phyloP scores from a whole-genome alignment of 345 rosid genomes.

The Corymbia maculata region DNA sequence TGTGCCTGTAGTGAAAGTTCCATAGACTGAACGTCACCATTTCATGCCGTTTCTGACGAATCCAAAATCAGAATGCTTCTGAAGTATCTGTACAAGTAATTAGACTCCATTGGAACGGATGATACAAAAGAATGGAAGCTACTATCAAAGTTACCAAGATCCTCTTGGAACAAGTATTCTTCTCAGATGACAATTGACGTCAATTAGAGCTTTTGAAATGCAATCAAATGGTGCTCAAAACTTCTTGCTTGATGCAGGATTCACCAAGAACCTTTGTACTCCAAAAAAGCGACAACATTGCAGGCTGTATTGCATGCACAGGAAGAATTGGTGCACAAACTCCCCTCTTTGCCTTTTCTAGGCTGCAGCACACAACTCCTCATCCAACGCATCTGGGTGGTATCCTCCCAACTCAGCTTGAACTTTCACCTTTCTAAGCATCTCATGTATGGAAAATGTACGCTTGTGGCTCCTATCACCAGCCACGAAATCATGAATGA shows the following conservation, averaged over 20 bases:
- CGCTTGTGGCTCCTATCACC: conserved; percentile 36
- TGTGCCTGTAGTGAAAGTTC: neutral
- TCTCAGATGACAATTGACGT: neutral
- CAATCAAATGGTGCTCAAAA: neutral
- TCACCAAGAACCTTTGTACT: neutral
- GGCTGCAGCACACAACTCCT: neutral
- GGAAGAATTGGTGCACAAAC: neutral
- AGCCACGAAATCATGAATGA: conserved; percentile 41
- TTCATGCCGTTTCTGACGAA: neutral
- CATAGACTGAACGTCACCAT: neutral
- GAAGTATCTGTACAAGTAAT: neutral
- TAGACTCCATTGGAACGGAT: neutral
- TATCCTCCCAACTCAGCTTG: conserved; percentile 12
- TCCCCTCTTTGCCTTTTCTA: neutral
- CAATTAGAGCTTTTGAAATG: neutral
- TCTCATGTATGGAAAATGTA: conserved; percentile 11
- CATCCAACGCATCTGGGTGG: conserved; percentile 1
- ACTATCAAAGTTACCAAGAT: neutral
- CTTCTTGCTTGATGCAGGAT: accelerated
- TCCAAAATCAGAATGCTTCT: neutral
- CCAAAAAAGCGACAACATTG: neutral
- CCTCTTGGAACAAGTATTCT: neutral
- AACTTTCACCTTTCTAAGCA: conserved; percentile 9
- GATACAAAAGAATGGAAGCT: neutral
- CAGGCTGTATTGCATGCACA: neutral